Evolutionary conservation across 108 stramenopile species (phyloP).

Genomic region (Skeletonema grethae): DNA sequence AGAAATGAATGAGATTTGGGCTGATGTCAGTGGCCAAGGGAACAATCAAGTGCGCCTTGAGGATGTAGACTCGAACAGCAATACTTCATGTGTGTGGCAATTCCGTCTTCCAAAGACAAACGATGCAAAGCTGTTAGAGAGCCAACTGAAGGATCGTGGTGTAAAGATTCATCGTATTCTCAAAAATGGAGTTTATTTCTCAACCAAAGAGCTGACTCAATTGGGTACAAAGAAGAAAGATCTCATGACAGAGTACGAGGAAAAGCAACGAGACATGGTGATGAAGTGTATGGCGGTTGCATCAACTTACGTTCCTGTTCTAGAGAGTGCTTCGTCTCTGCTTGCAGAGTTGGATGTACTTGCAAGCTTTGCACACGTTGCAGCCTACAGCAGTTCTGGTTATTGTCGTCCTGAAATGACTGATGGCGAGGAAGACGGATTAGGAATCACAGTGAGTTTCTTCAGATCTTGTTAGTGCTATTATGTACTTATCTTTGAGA

Average conservation of each 20-base stretch:
- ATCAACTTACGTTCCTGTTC: conserved; percentile 79
- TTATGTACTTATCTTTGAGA: not conserved
- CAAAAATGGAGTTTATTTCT: conserved; percentile 97
- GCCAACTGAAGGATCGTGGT: conserved; percentile 16
- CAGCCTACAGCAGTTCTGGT: conserved; percentile 77
- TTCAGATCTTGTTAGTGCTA: not conserved
- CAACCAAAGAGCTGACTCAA: conserved; percentile 71
- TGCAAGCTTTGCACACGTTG: conserved; percentile 80
- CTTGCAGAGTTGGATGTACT: conserved; percentile 89
- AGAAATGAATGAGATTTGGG: conserved; percentile 72
- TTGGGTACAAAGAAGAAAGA: conserved; percentile 68
- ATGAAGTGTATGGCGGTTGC: conserved; percentile 81
- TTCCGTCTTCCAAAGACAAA: conserved; percentile 84
- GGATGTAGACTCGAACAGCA: conserved; percentile 45
- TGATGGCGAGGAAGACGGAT: conserved; percentile 79
- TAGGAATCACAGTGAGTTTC: conserved; percentile 70
- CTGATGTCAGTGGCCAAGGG: conserved; percentile 42
- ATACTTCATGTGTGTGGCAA: conserved; percentile 61
- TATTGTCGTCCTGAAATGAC: conserved; percentile 92
- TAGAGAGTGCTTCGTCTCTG: conserved; percentile 64
- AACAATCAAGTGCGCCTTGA: conserved; percentile 75
- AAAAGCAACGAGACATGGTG: conserved; percentile 75
- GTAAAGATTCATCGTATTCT: conserved; percentile 79
- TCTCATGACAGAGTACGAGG: conserved; percentile 70
- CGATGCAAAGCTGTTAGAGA: conserved; percentile 64